Evolutionary conservation across 805 yeast genomes (phyloP).

Genomic region (Wickerhamiella siamensis): DNA sequence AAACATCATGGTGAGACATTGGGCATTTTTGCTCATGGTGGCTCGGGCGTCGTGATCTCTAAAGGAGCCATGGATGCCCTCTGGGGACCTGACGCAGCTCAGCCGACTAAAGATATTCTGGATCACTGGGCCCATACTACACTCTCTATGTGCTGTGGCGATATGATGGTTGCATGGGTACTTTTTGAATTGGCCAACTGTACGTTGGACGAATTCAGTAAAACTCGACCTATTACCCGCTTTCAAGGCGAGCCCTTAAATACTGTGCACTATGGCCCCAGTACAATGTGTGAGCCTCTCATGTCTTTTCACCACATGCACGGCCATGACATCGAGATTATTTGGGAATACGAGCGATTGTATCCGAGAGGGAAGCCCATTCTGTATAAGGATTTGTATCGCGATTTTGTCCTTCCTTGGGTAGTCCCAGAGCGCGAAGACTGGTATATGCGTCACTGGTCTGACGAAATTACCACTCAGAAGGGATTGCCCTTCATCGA

Average conservation of each 20-base stretch:
- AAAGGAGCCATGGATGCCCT: slow-evolving; percentile 21
- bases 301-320: slow-evolving; percentile 23
- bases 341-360: slow-evolving; percentile 25
- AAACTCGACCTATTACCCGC: slow-evolving; percentile 11
- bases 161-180: slow-evolving; percentile 21
- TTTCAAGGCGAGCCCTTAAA: slow-evolving; percentile 24
- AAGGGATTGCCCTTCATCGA: background rate
- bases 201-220: slow-evolving; percentile 9
- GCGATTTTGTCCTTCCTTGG: slow-evolving; percentile 17
- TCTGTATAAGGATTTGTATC: slow-evolving; percentile 18
- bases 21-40: slow-evolving; percentile 28
- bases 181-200: slow-evolving; percentile 13
- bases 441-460: background rate
- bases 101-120: slow-evolving; percentile 3
- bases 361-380: slow-evolving; percentile 4
- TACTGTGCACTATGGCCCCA: slow-evolving; percentile 8
- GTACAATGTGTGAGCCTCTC: slow-evolving; percentile 23
- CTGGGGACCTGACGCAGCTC: slow-evolving; percentile 15
- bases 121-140: slow-evolving; percentile 17
- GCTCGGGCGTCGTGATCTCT: slow-evolving; percentile 25
- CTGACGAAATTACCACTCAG: background rate
- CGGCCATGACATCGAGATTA: slow-evolving; percentile 19
- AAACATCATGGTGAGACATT: slow-evolving; percentile 4
- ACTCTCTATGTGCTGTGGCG: slow-evolving; percentile 24
- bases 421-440: slow-evolving; percentile 11